Evolutionary conservation across 2,329 filamentous ascomycete species (phyloP).

Genomic region (Rosellinia necatrix): DNA sequence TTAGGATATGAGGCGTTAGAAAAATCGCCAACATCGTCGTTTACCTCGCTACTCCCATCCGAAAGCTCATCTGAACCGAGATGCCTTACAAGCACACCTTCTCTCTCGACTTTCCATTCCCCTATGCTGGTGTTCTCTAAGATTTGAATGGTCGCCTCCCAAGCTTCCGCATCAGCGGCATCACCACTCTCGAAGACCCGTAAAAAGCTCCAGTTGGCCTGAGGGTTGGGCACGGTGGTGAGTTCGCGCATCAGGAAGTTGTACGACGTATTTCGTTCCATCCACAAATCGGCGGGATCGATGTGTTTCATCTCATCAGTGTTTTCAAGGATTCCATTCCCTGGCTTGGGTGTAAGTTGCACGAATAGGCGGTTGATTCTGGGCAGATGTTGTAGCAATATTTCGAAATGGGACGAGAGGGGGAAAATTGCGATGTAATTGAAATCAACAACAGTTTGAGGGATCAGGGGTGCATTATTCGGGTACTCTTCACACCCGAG

Average conservation of each 20-base stretch:
- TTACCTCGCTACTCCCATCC: constrained; percentile 18
- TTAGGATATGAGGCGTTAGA: constrained; percentile 23
- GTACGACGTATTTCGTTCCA: constrained; percentile 58
- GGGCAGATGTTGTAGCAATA: constrained; percentile 53
- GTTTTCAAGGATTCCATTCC: constrained; percentile 43
- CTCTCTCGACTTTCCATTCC: constrained; percentile 50
- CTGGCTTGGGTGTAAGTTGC: constrained; percentile 49
- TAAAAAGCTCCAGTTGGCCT: constrained; percentile 49
- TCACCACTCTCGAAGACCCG: constrained; percentile 57
- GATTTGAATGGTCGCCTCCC: constrained; percentile 48
- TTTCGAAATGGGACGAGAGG: constrained; percentile 62
- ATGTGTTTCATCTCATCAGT: constrained; percentile 46
- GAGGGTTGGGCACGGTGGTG: background rate
- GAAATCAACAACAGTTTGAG: constrained; percentile 52
- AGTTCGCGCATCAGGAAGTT: constrained; percentile 50
- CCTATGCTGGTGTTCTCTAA: constrained; percentile 43
- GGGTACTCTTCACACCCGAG: constrained; percentile 48
- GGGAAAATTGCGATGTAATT: constrained; percentile 71
- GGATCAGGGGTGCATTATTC: constrained; percentile 46
- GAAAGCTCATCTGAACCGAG: constrained; percentile 27
- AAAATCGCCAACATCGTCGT: constrained; percentile 24
- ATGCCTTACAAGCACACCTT: constrained; percentile 51
- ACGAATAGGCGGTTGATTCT: constrained; percentile 58
- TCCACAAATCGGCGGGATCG: constrained; percentile 53
- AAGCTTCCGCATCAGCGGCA: constrained; percentile 49